These are phyloP conservation scores for Pleurotus salmoneostramineus DNA, from an alignment of 768 basidiomycete species.

Conservation along the genomic window DNA sequence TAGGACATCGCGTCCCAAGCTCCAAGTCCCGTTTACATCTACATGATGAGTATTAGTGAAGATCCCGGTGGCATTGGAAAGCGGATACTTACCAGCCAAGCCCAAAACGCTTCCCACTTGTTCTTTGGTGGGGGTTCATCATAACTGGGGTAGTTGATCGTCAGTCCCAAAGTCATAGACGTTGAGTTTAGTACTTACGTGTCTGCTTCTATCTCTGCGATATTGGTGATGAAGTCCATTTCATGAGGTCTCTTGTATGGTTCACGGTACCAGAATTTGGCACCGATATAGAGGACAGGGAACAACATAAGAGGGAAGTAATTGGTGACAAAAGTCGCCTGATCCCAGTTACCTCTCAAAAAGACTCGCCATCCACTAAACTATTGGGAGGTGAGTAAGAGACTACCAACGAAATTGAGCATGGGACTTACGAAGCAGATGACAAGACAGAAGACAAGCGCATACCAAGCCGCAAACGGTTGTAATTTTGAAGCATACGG, in stretches of 20 bases:
- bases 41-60: no score
- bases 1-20: no score
- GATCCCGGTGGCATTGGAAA: slow-evolving; percentile 22
- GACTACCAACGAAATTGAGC: background rate
- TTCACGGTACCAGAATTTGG: slow-evolving; percentile 50
- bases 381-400: slow-evolving; percentile 18
- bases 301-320: slow-evolving; percentile 73
- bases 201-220: slow-evolving; percentile 68
- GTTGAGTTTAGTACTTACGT: slow-evolving; percentile 29
- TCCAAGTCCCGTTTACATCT: no score
- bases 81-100: slow-evolving; percentile 61
- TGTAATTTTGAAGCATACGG: slow-evolving; percentile 70
- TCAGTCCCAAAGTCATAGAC: background rate
- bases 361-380: slow-evolving; percentile 41
- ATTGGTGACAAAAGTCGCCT: slow-evolving; percentile 75
- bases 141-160: slow-evolving; percentile 29
- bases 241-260: slow-evolving; percentile 47
- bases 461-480: slow-evolving; percentile 71
- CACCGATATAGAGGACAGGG: slow-evolving; percentile 67
- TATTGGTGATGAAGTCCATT: slow-evolving; percentile 81
- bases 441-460: slow-evolving; percentile 33
- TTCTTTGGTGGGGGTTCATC: slow-evolving; percentile 74
- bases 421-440: slow-evolving; percentile 56
- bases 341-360: slow-evolving; percentile 39
- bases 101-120: slow-evolving; percentile 68